Percentiles rank a stretch among this genome's conserved stretches.
Evolutionary conservation across 352 stramenopile species (phyloP).

Genomic region (Phytopythium boreale): DNA sequence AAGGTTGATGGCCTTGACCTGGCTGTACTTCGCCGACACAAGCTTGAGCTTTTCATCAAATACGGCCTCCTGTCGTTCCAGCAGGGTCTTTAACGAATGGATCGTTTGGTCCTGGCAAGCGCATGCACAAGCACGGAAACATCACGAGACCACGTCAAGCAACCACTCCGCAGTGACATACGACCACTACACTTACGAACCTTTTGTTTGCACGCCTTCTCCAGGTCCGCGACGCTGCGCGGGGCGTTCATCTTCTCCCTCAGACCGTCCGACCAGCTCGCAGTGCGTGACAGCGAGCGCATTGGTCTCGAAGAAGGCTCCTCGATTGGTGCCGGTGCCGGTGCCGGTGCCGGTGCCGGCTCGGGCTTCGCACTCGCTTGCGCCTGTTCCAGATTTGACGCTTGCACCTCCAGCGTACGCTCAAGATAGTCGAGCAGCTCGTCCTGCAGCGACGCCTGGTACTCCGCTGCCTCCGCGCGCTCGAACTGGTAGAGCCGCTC

Average conservation of each 20-base stretch:
- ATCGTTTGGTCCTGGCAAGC: slow-evolving; percentile 76
- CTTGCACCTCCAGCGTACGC: slow-evolving; percentile 21
- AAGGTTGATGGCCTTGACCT: slow-evolving; percentile 80
- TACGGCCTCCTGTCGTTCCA: slow-evolving; percentile 65
- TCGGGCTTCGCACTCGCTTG: not conserved
- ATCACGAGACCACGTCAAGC: not conserved
- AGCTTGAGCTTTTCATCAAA: slow-evolving; percentile 74
- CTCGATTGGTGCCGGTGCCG: not conserved
- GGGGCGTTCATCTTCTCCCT: slow-evolving; percentile 22
- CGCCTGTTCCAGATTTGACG: not conserved
- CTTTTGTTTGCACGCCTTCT: slow-evolving; percentile 77
- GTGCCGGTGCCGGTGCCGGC: too few species aligned
- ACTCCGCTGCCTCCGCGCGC: slow-evolving; percentile 24
- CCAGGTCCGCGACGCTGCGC: slow-evolving; percentile 53
- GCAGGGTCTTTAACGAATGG: slow-evolving; percentile 51
- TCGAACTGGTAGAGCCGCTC: slow-evolving; percentile 53
- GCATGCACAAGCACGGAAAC: not conserved
- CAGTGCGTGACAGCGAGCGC: not conserved
- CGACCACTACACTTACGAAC: slow-evolving; percentile 17
- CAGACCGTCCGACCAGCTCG: slow-evolving; percentile 6
- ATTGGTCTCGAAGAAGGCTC: not conserved
- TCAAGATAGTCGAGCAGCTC: slow-evolving; percentile 54
- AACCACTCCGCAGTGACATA: not conserved
- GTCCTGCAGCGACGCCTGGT: slow-evolving; percentile 46
- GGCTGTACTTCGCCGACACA: slow-evolving; percentile 67